Evolutionary conservation across 2,329 filamentous ascomycete genomes (phyloP), one percentile per base, ranked within the genome.

Genomic region (Penicillium sp.): DNA sequence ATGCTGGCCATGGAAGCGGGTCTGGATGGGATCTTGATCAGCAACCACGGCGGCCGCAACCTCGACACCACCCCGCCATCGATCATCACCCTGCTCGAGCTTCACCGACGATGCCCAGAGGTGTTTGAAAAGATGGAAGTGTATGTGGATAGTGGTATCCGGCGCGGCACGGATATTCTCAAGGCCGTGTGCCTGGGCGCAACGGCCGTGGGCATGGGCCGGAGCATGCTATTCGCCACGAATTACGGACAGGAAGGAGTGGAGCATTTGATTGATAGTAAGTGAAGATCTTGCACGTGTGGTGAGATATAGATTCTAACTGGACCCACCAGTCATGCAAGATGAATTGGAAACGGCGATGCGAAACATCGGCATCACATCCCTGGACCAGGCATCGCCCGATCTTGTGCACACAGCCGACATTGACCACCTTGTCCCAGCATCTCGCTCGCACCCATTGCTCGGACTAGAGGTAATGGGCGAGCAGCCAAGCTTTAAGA

Each of bases 1-100:
- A 69, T 69, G 11, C 56, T 70, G 29, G 78, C 79, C 0, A 70
- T 75, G 44, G 62, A 74, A 36, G 63, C 70, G 44, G 77, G 77
- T 0, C 67, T 77, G 39, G 72, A 79, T 47, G 78, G 78, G 1
- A 77, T 82, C 38, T 61, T 80, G 47, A 53, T 82, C 27, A 78
- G 74, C 49, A 82, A 82, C 50, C 79, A 82, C 45, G 79, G 79
- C 14, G 79, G 79, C 3, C 67, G 79, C 23, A 76, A 77, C 1
- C 66, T 79, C 1, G 78, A 81, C 42, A 77, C 74, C 26, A 69
- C 64, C 34, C 76, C 61, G 24, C 73, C 77, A 0, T 71, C 72
- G 0, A 74, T 79, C 6, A 64, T 79, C 14, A 74, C 75, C 0
- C 66, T 80, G 0, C 60, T 80, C 2, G 77, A 80, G 53, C 69